These are phyloP conservation scores for Phylloboletellus chloephorus DNA, from an alignment of 1,284 basidiomycete genomes.

Conservation along the genomic window DNA sequence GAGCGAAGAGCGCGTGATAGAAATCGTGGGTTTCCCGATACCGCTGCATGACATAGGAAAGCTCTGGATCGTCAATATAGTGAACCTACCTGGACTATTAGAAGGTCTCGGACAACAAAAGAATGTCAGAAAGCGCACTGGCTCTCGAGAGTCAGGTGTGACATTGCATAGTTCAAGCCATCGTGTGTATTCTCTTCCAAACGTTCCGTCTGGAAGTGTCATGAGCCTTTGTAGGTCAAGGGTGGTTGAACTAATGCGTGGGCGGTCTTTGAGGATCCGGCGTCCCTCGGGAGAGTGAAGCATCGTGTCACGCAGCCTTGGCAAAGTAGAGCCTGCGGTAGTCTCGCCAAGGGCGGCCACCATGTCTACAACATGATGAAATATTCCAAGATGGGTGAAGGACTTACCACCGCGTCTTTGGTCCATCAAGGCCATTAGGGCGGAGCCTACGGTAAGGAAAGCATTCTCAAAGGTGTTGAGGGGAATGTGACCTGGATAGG, in stretches of 20 bases:
- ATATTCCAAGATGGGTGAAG: background rate
- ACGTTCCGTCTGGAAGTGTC: constrained; percentile 70
- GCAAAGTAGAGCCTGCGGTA: constrained; percentile 79
- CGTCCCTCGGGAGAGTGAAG: constrained; percentile 75
- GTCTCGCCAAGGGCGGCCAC: constrained; percentile 90
- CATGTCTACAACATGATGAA: constrained; percentile 62
- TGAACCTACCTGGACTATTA: constrained; percentile 57
- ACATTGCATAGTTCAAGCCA: constrained; percentile 90
- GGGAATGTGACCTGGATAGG: constrained; percentile 78
- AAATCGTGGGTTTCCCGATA: constrained; percentile 98
- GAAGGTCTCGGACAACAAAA: background rate
- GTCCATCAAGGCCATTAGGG: constrained; percentile 77
- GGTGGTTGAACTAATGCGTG: constrained; percentile 74
- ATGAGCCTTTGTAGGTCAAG: constrained; percentile 70
- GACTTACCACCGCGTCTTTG: constrained; percentile 80
- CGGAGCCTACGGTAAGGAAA: constrained; percentile 83
- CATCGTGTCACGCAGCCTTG: constrained; percentile 77
- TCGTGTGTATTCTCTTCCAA: constrained; percentile 83
- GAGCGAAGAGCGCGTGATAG: constrained; percentile 84
- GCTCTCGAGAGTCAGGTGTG: constrained; percentile 92
- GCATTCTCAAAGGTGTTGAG: constrained; percentile 78
- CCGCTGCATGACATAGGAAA: constrained; percentile 96
- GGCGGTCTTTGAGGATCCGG: constrained; percentile 77
- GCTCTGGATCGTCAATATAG: constrained; percentile 89
- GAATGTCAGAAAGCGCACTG: constrained; percentile 48